Base-by-base conservation (phyloP, 1,139 yeast species). In the Lodderomyces oxycetoniae region DNA sequence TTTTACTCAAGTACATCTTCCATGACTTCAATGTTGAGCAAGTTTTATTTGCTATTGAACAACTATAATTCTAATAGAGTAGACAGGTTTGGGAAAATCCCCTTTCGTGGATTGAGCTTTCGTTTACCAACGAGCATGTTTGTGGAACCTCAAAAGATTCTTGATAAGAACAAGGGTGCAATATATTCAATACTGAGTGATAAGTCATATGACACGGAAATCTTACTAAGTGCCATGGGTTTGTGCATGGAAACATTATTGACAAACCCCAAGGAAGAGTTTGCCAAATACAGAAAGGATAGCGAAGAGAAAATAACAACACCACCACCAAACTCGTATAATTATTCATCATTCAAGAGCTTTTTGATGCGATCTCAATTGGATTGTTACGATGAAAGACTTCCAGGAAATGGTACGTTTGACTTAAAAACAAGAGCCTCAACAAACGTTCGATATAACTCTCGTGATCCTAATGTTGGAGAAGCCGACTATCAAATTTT, bases 391-490 rank as follows among this genome's bases (percentile, higher is more conserved):
- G 91, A 87, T 53, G 61, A 68, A 0, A 59, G 86, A 22, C 63
- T 91, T 17, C 96, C 97, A 0, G 95, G 95, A 0, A 80, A 83
- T 9, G 97, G 97, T 0, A 79, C 88, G 1, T 91, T 91, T 65
- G 98, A 91, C 58, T 64, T 91, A 38, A 91, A 91, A 49, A 85
- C 96, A 0, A 65, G 98, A 41, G 97, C 97, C 0, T 94, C 83
- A 0, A 77, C 87, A 39, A 87, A 95, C 0, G 78, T 89, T 0
- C 67, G 98, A 32, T 77, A 83, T 55, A 95, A 88, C 56, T 59
- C 83, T 30, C 67, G 71, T n/a, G 75, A 78, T 48, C 79, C 80
- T 0, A 79, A 68, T 35, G 55, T 67, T 10, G 61, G 64, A 21
- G 29, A 37, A 19, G 74, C 74, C 34, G 72, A 71, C 15, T 91